Conservation (phyloP, 2,329 filamentous ascomycete species). For the Aureobasidium musti region DNA sequence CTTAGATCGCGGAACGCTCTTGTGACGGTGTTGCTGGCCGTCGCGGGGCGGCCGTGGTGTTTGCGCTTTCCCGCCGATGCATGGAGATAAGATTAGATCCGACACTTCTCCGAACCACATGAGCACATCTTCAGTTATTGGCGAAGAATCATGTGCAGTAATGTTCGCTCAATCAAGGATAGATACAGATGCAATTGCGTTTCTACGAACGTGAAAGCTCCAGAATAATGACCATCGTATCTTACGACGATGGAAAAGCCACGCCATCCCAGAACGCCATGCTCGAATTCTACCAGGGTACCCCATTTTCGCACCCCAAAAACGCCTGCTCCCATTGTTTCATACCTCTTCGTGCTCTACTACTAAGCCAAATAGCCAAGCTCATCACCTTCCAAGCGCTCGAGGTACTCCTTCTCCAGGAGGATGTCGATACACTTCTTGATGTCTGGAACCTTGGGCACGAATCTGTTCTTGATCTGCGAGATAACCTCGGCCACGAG, state of each 20-base stretch:
- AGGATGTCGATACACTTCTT: constrained; percentile 99
- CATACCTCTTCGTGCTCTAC: constrained; percentile 35
- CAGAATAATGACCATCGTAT: neutral
- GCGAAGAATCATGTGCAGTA: neutral
- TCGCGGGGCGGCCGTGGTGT: neutral
- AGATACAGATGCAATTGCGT: constrained; percentile 4
- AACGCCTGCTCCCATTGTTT: constrained; percentile 14
- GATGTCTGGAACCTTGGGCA: constrained; percentile 91
- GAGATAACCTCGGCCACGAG: constrained; percentile 94
- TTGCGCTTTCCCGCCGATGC: neutral
- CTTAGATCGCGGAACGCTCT: neutral
- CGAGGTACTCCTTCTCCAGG: constrained; percentile 97
- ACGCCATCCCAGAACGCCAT: constrained; percentile 29
- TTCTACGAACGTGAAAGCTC: constrained; percentile 7
- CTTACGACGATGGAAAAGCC: constrained; percentile 5
- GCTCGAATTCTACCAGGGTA: constrained; percentile 27
- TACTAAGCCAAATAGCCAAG: constrained; percentile 82
- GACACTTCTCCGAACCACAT: neutral
- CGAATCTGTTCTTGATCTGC: constrained; percentile 90
- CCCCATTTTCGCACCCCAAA: constrained; percentile 24
- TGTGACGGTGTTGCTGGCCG: neutral
- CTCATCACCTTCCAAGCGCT: constrained; percentile 91
- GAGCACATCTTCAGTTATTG: neutral
- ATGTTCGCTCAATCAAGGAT: neutral
- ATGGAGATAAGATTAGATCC: constrained; percentile 18